These are phyloP conservation scores for Asterophora lycoperdoides DNA, from an alignment of 768 basidiomycete genomes.

Conservation along the genomic window DNA sequence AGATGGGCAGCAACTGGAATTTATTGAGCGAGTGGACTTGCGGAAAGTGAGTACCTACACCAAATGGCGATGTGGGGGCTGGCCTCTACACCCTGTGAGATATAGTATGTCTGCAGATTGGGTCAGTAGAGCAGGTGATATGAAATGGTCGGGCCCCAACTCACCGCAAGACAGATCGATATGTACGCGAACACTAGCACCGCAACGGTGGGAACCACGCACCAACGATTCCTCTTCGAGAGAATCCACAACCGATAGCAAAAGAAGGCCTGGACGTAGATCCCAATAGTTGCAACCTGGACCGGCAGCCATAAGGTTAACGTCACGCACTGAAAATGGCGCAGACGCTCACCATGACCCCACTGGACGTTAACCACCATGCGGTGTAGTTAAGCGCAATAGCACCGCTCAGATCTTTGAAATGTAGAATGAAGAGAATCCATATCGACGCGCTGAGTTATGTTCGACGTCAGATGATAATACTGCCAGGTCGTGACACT, in stretches of 20 bases:
- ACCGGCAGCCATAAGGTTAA: background rate
- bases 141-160: conserved; percentile 1
- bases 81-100: conserved; percentile 12
- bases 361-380: conserved; percentile 30
- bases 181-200: conserved; percentile 27
- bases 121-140: background rate
- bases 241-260: conserved; percentile 27
- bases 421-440: conserved; percentile 25
- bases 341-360: conserved; percentile 22
- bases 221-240: conserved; percentile 19
- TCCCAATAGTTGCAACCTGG: conserved; percentile 28
- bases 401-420: conserved; percentile 26
- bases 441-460: conserved; percentile 26
- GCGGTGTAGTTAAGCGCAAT: conserved; percentile 26
- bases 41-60: conserved; percentile 18
- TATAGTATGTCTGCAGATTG: conserved; percentile 25
- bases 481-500: background rate
- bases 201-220: conserved; percentile 18
- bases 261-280: conserved; percentile 32
- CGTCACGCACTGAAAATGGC: background rate
- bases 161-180: conserved; percentile 24
- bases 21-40: background rate
- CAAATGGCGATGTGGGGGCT: conserved; percentile 19
- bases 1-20: conserved; percentile 26
- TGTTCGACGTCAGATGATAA: background rate